Evolutionary conservation across 2,329 filamentous ascomycete species (phyloP).

Genomic region (Conoideocrella luteorostrata): DNA sequence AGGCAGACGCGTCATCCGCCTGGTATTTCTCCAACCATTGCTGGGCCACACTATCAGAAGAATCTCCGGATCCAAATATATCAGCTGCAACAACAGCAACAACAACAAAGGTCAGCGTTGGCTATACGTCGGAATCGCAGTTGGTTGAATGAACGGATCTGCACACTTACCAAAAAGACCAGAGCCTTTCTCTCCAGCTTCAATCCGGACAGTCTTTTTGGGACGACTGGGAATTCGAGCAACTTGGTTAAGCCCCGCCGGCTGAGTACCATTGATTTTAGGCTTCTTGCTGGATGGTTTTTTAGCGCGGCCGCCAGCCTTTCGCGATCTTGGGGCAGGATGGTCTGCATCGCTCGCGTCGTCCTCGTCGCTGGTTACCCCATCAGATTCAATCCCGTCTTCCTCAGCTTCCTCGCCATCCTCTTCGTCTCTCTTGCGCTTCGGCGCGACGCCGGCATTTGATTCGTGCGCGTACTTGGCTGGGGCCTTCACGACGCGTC

Average conservation of each 20-base stretch:
- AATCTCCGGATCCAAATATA: constrained; percentile 54
- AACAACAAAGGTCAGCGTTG: constrained; percentile 2
- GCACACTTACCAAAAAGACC: constrained; percentile 48
- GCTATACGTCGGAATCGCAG: too few relatives aligned
- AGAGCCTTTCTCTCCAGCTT: constrained; percentile 44
- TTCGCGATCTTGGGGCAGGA: constrained; percentile 29
- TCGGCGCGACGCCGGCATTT: constrained; percentile 34
- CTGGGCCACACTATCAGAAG: constrained; percentile 49
- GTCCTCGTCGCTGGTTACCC: constrained; percentile 38
- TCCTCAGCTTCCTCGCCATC: constrained; percentile 42
- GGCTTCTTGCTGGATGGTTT: constrained; percentile 59
- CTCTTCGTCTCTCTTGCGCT: constrained; percentile 51
- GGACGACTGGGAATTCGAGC: constrained; percentile 44
- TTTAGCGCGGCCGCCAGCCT: constrained; percentile 38
- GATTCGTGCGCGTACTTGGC: constrained; percentile 52
- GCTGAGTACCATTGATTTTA: constrained; percentile 52
- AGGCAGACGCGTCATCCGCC: constrained; percentile 44
- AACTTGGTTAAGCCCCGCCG: constrained; percentile 28
- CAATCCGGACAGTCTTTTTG: constrained; percentile 50
- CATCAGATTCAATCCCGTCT: constrained; percentile 41
- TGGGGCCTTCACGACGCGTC: constrained; percentile 58
- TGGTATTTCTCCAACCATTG: constrained; percentile 56
- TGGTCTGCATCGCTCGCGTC: constrained; percentile 41
- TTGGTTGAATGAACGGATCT: too few relatives aligned
- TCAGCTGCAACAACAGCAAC: constrained; percentile 41